Conservation (phyloP, 208 protist genomes). For the Wallacemonas sp. region DNA sequence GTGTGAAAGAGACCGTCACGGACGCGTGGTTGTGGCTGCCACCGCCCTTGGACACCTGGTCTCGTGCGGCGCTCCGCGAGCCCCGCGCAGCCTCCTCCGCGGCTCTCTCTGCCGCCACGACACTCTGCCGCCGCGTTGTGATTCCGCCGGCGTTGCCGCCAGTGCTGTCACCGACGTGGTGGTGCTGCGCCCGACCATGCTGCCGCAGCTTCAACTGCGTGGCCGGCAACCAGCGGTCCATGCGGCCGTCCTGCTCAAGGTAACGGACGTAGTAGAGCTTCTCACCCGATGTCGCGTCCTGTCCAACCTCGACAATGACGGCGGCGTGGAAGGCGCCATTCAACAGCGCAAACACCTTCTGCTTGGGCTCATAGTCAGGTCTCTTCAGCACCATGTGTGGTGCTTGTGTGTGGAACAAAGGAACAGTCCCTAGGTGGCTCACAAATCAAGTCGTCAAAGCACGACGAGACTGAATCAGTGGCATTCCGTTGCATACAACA, state of each 20-base stretch:
- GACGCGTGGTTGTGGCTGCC: slow-evolving; percentile 32
- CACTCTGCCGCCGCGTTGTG: slow-evolving; percentile 70
- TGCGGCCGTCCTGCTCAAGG: slow-evolving; percentile 84
- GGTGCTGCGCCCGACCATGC: slow-evolving; percentile 38
- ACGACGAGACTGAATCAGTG: no score
- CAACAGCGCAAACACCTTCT: slow-evolving; percentile 84
- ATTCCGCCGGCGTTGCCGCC: slow-evolving; percentile 33
- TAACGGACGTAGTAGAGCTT: slow-evolving; percentile 88
- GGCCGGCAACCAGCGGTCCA: slow-evolving; percentile 86
- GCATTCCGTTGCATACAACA: background rate
- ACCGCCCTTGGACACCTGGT: slow-evolving; percentile 49
- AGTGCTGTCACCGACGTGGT: slow-evolving; percentile 28
- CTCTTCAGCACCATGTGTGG: background rate
- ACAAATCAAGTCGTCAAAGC: no score
- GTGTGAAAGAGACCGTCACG: slow-evolving; percentile 63
- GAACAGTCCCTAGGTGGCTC: no score
- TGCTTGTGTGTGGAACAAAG: no score
- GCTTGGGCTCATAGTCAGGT: slow-evolving; percentile 61
- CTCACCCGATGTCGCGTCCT: slow-evolving; percentile 41
- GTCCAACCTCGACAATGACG: slow-evolving; percentile 68
- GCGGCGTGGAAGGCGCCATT: slow-evolving; percentile 76
- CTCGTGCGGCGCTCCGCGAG: background rate
- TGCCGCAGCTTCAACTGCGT: slow-evolving; percentile 66
- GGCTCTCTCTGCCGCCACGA: slow-evolving; percentile 17
- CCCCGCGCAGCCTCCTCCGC: slow-evolving; percentile 1